Evolutionary conservation across 179 eudicot species (phyloP), one percentile per base, ranked within the genome.

Genomic region (Gypsophila paniculata): DNA sequence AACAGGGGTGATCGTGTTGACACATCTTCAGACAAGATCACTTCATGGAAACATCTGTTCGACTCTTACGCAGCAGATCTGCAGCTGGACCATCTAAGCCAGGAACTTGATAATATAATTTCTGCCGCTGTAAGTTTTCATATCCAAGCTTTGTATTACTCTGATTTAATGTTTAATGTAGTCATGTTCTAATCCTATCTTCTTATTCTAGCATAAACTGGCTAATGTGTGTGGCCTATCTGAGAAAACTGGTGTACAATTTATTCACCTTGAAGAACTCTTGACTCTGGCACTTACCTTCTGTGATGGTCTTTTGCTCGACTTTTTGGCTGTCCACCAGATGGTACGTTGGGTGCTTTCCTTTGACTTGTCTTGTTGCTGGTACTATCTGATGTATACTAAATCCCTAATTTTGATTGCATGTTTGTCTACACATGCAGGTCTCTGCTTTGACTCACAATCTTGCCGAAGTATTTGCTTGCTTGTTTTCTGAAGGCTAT

Each of bases 401-500:
- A 4, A 68, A 12, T n/a, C 29, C 11, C 54, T 46, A 44, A 29
- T 70, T 29, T 29, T 68, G 38, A 68, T 66, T 60, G 48, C 55
- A 19, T 39, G 11, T 18, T 42, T 13, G 62, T 39, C 32, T 72
- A 44, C 65, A 26, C 21, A 17, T 53, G 54, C 86, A 93, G 98
- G 85, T 91, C 10, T 89, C 96, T 38, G 34, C 77, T 55, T 77
- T 90, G 78, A 86, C 91, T 55, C 84, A 83, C 74, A 85, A 75
- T 65, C 90, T 92, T 39, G 92, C 98, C 10, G 86, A 85, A 76
- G 80, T 81, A 29, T 87, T 95, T 72, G 85, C 90, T 66, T 81
- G 91, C 15, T 65, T 90, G 81, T 95, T 88, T 83, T 80, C 88
- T 48, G 85, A 87, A 77, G 99, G 99, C 58, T 95, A 85, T 78